phyloP scores from a whole-genome alignment of 176 grass and related monocot species.

The Bothriochloa decipiens region DNA sequence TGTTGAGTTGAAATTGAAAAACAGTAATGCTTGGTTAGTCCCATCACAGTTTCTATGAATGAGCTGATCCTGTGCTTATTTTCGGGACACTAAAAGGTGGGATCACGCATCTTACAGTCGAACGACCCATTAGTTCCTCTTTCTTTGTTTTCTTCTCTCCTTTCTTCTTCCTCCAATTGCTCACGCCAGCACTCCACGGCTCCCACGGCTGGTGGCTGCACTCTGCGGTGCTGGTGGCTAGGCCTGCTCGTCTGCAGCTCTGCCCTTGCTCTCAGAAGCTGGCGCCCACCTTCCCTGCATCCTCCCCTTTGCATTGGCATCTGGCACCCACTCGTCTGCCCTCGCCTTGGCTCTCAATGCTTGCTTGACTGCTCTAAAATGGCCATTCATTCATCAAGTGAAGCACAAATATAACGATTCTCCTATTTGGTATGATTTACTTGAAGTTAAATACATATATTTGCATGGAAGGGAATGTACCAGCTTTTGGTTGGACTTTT shows the following conservation, averaged over 20 bases:
- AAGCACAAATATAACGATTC: background rate
- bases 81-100: no score
- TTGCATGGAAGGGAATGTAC: background rate
- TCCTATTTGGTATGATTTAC: background rate
- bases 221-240: background rate
- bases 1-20: background rate
- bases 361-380: background rate
- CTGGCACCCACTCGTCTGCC: background rate
- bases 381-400: background rate
- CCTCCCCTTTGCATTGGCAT: background rate
- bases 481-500: background rate
- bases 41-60: no score
- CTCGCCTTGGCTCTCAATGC: background rate
- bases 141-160: background rate
- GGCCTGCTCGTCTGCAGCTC: background rate
- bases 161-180: background rate
- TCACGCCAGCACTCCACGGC: background rate
- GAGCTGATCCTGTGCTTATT: no score
- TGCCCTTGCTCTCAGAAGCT: background rate
- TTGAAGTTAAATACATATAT: background rate
- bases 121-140: background rate
- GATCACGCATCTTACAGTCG: no score
- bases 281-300: background rate
- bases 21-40: no score
- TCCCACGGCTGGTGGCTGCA: background rate